Evolutionary conservation across 345 rosid species (phyloP), one percentile per base, ranked within the genome.

Genomic region (Arabis alpina): DNA sequence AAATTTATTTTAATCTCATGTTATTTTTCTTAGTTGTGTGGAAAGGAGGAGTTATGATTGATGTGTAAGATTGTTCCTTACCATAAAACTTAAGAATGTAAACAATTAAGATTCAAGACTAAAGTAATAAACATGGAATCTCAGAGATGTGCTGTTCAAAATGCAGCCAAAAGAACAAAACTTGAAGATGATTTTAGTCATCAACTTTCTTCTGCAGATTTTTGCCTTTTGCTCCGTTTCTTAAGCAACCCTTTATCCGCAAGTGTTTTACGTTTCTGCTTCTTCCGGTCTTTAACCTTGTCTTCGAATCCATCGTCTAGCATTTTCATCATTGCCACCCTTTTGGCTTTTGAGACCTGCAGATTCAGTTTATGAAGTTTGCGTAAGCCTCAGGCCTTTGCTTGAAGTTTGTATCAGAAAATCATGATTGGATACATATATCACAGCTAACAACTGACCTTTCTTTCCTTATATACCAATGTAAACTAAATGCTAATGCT

Each of bases 251-350:
- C 97, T 71, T 88, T 94, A 63, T 79, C 88, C 1, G 81, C 78
- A 39, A 85, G 76, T 8, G 86, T 78, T 64, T 85, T 88, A 28
- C 79, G 77, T 49, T 89, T 94, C 80, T 78, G 93, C 15, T 75
- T 84, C 73, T 79, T 91, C 66, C 96, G 79, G 65, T 88, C 92
- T 49, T 86, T 85, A 6, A 55, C 84, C 78, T 82, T 88, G 63
- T 94, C 97, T 64, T 94, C 97, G 41, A 88, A 89, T 4, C 99
- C 96, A 27, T 88, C 89, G 16, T 94, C 97, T 78, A 82, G 69
- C 89, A 89, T 85, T 83, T 88, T 94, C 99, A 91, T 89, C 57
- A 78, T 75, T 1, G 93, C 93, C 69, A 88, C 96, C 1, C 93
- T 93, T 73, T 77, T 91, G 2, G 99, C 99, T 83, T 94, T 89